These are phyloP conservation scores for Diplodia sapinea DNA, from an alignment of 2,329 filamentous ascomycete species.

Conservation along the genomic window DNA sequence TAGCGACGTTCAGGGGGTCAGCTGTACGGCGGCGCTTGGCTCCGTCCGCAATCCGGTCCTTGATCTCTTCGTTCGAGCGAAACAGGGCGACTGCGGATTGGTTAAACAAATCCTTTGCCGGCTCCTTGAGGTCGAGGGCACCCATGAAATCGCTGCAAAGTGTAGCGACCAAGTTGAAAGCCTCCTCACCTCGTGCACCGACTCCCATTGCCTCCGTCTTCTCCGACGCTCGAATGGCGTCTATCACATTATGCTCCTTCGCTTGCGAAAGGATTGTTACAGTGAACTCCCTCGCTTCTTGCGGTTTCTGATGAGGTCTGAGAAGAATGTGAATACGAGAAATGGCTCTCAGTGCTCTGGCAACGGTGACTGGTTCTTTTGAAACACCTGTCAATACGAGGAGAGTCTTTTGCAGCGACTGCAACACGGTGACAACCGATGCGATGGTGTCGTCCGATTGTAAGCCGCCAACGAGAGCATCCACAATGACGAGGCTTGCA, in stretches of 20 bases:
- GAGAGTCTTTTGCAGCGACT: slow-evolving; percentile 22
- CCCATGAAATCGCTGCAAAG: slow-evolving; percentile 31
- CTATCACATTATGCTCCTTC: slow-evolving; percentile 9
- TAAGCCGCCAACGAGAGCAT: slow-evolving; percentile 24
- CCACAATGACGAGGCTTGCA: slow-evolving; percentile 28
- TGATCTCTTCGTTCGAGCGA: slow-evolving; percentile 28
- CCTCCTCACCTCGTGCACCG: slow-evolving; percentile 20
- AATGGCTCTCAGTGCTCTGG: slow-evolving; percentile 22
- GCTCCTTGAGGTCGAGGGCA: slow-evolving; percentile 27
- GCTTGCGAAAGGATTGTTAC: slow-evolving; percentile 8
- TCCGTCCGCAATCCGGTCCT: slow-evolving; percentile 25
- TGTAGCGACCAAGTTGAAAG: slow-evolving; percentile 30
- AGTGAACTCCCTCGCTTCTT: slow-evolving; percentile 14
- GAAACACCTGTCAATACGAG: slow-evolving; percentile 20
- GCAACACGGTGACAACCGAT: slow-evolving; percentile 13
- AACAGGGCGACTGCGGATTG: slow-evolving; percentile 24
- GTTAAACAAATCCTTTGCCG: slow-evolving; percentile 29
- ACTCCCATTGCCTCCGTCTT: slow-evolving; percentile 11
- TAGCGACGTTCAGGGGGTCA: slow-evolving; percentile 15
- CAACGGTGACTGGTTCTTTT: slow-evolving; percentile 25
- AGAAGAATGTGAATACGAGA: slow-evolving; percentile 27
- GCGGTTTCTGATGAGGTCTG: slow-evolving; percentile 15
- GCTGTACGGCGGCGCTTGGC: slow-evolving; percentile 18
- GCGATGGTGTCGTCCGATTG: slow-evolving; percentile 25
- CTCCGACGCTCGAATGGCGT: slow-evolving; percentile 14